Evolutionary conservation across 2,329 filamentous ascomycete species (phyloP).

Genomic region (Aspergillus tamarii): DNA sequence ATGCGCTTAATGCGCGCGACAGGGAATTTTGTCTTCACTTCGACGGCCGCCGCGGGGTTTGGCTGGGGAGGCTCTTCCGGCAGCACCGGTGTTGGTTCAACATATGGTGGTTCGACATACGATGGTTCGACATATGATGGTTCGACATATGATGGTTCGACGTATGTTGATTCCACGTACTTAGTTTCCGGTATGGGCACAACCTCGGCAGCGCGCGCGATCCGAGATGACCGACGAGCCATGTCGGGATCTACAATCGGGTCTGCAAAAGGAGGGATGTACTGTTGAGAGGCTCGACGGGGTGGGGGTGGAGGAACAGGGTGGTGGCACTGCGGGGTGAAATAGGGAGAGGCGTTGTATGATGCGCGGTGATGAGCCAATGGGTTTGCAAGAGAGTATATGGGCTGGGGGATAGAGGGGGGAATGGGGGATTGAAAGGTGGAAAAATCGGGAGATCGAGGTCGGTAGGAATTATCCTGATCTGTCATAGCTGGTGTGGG

Average conservation of each 20-base stretch:
- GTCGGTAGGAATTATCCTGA: constrained; percentile 50
- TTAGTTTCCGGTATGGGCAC: constrained; percentile 28
- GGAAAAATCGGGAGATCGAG: constrained; percentile 56
- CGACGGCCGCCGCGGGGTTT: constrained; percentile 57
- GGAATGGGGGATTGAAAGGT: constrained; percentile 49
- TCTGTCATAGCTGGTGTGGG: constrained; percentile 45
- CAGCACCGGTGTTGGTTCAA: constrained; percentile 15
- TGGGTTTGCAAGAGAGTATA: constrained; percentile 38
- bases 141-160: background rate
- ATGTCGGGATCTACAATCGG: constrained; percentile 38
- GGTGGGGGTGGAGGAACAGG: constrained; percentile 24
- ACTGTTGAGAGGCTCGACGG: constrained; percentile 38
- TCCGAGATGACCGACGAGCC: constrained; percentile 46
- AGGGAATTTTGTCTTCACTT: constrained; percentile 93
- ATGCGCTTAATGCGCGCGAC: constrained; percentile 98
- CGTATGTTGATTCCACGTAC: constrained; percentile 21
- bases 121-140: background rate
- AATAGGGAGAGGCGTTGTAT: constrained; percentile 53
- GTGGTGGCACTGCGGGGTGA: constrained; percentile 42
- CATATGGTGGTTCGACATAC: background rate
- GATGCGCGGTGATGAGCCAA: constrained; percentile 45
- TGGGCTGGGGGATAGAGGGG: constrained; percentile 34
- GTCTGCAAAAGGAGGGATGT: constrained; percentile 36
- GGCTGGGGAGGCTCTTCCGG: constrained; percentile 26
- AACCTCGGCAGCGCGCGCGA: constrained; percentile 37